Evolutionary conservation across 805 yeast genomes (phyloP), one percentile per base, ranked within the genome.

Genomic region (Wickerhamomyces queroliae): DNA sequence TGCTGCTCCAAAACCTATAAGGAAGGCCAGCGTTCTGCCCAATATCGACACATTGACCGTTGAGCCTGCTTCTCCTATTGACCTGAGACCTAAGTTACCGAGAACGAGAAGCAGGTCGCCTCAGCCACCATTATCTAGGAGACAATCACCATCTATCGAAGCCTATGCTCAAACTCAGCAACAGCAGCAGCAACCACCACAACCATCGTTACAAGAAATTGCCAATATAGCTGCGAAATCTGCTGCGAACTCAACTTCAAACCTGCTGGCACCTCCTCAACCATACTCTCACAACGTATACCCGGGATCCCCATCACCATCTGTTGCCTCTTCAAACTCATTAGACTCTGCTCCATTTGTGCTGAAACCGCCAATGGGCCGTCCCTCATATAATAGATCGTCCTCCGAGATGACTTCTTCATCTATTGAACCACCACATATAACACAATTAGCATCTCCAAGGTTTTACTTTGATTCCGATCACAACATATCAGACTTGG

Each of bases 311-410:
- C 29, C 49, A 19, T 45, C 52, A 10, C 11, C 41, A 1, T 47
- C 55, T 8, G 16, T 12, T 12, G 33, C 22, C 5, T 53, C 58
- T 0, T 27, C 29, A 2, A 41, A 46, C 13, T 49, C 54, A 1
- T 28, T 44, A 21, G 55, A 50, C 17, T 37, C 41, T 4, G 40
- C 50, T 5, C 52, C 50, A 16, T 37, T 47, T 5, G 43, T 26
- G 12, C 9, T 20, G 19, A 32, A 32, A 19, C 33, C 35, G 9
- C 19, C 35, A 21, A 21, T 23, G 26, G 26, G 12, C 12, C 26
- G 12, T 23, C 26, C 26, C 26, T 12, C 12, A 23, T 9, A 23
- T 23, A 9, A 23, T 12, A 12, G 12, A 23, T 9, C 26, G 24
- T n/a, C n/a, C n/a, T n/a, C n/a, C n/a, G n/a, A n/a, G n/a, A n/a